Evolutionary conservation across 2,329 filamentous ascomycete genomes (phyloP).

Genomic region (Rhinocladiella mackenziei): DNA sequence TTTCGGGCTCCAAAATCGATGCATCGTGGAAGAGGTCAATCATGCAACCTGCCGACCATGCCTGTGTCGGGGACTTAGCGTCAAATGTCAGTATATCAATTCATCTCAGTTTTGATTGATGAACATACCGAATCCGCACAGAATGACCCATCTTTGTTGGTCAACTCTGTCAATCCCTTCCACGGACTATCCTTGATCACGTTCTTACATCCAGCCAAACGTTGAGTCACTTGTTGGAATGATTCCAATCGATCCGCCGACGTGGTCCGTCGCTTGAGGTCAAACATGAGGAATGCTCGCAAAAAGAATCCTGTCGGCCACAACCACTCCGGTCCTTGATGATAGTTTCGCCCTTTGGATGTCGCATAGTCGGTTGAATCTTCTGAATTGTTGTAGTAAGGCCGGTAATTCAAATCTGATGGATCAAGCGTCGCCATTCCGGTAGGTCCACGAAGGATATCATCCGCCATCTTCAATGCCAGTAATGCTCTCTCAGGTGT

Average conservation of each 20-base stretch:
- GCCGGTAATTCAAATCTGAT: conserved; percentile 84
- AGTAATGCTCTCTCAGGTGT: conserved; percentile 70
- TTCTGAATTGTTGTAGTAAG: conserved; percentile 91
- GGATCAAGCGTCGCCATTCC: conserved; percentile 97
- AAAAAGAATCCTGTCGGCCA: conserved; percentile 98
- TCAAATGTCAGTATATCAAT: conserved; percentile 3
- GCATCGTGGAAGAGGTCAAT: conserved; percentile 97
- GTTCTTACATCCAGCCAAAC: conserved; percentile 77
- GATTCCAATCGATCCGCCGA: conserved; percentile 72
- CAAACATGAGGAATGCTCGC: conserved; percentile 84
- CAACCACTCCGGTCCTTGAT: conserved; percentile 96
- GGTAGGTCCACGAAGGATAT: conserved; percentile 73
- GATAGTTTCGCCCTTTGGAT: conserved; percentile 92
- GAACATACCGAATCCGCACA: conserved; percentile 80
- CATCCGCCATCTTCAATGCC: conserved; percentile 76
- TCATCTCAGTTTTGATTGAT: neutral
- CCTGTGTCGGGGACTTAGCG: conserved; percentile 78
- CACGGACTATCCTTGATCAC: conserved; percentile 76
- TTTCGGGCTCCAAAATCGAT: conserved; percentile 8
- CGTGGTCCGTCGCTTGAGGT: conserved; percentile 66
- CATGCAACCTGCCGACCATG: conserved; percentile 91
- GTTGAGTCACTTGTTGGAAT: conserved; percentile 88
- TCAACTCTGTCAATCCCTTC: conserved; percentile 90
- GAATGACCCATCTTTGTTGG: conserved; percentile 78
- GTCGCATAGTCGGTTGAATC: conserved; percentile 89